phyloP scores from a whole-genome alignment of 148 eudicot species.

The Vaccinium vitisidaea region DNA sequence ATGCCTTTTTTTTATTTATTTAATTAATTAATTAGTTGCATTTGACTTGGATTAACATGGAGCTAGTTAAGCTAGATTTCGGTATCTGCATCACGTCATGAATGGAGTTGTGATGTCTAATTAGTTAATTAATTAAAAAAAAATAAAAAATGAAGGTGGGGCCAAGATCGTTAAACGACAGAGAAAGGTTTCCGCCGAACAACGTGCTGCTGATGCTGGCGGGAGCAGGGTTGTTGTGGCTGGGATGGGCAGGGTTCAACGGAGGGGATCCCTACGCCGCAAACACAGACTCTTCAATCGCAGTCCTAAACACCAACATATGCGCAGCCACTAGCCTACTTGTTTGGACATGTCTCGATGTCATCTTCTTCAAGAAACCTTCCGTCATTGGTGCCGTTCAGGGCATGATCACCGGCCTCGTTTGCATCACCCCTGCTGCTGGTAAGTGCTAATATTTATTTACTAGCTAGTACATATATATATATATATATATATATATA shows the following conservation, averaged over 20 bases:
- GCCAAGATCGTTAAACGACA: neutral
- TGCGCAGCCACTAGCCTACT: conserved; percentile 16
- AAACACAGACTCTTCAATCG: conserved; percentile 11
- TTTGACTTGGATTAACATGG: neutral
- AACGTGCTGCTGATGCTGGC: conserved; percentile 15
- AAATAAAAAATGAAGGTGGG: neutral
- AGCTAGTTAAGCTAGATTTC: neutral
- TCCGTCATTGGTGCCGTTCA: conserved; percentile 12
- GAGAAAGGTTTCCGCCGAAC: conserved; percentile 16
- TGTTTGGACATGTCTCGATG: conserved; percentile 6
- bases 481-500: no score
- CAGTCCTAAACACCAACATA: conserved; percentile 8
- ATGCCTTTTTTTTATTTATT: neutral
- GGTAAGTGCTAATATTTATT: neutral
- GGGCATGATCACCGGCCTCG: conserved; percentile 18
- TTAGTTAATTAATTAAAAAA: no score
- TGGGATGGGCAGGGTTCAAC: conserved; percentile 17
- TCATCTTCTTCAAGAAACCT: conserved; percentile 13
- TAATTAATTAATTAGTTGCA: neutral
- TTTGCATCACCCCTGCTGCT: conserved; percentile 13
- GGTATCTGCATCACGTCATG: neutral
- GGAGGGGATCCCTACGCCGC: conserved; percentile 11
- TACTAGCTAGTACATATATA: no score
- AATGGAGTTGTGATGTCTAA: no score
- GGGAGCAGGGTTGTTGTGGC: conserved; percentile 13